phyloP scores from a whole-genome alignment of 306 rosid genomes.

The Albizia julibrissin region DNA sequence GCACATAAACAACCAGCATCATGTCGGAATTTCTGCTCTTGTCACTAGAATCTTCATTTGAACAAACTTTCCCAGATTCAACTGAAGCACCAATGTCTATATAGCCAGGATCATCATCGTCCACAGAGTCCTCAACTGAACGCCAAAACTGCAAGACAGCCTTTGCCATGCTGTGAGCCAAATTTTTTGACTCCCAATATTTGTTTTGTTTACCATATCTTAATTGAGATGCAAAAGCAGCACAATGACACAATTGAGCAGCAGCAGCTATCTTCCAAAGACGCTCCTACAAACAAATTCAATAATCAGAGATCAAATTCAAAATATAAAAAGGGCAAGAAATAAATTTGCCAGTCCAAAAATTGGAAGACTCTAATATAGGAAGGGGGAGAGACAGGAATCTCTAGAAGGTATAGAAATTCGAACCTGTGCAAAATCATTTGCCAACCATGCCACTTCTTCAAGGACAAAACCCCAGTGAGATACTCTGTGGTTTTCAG shows the following conservation, averaged over 20 bases:
- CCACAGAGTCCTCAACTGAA: conserved; percentile 62
- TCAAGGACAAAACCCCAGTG: conserved; percentile 89
- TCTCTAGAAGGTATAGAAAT: conserved; percentile 19
- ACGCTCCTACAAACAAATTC: conserved; percentile 61
- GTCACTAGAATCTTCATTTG: conserved; percentile 38
- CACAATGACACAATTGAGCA: conserved; percentile 57
- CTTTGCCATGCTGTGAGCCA: conserved; percentile 69
- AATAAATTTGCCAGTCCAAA: neutral
- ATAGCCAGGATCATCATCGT: conserved; percentile 33
- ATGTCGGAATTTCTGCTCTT: conserved; percentile 38
- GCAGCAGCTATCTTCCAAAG: conserved; percentile 79
- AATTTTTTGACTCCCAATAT: conserved; percentile 45
- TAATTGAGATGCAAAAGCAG: conserved; percentile 57
- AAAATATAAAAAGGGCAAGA: neutral
- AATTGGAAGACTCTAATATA: neutral
- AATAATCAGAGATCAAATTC: neutral
- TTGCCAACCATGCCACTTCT: conserved; percentile 91
- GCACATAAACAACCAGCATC: conserved; percentile 38
- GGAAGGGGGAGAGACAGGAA: neutral
- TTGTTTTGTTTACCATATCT: conserved; percentile 56
- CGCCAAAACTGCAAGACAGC: conserved; percentile 81
- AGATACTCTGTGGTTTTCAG: conserved; percentile 48
- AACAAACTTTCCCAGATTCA: conserved; percentile 40
- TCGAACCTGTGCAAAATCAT: conserved; percentile 87
- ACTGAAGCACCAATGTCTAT: conserved; percentile 30